phyloP scores from a whole-genome alignment of 768 basidiomycete genomes.

The Macrolepiota dolichaula region DNA sequence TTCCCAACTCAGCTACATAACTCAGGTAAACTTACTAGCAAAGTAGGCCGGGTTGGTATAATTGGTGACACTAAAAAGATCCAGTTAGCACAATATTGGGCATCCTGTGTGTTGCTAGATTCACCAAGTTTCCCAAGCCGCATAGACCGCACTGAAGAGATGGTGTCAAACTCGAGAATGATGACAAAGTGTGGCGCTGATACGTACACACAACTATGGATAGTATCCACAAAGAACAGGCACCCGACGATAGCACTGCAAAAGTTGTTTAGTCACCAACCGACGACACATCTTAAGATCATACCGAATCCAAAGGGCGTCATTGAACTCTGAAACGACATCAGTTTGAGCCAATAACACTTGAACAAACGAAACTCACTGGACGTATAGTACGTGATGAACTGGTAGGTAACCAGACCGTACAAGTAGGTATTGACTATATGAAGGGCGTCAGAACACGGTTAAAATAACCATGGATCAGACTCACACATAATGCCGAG shows the following conservation, averaged over 20 bases:
- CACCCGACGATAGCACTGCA: slow-evolving; percentile 11
- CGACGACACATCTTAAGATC: background rate
- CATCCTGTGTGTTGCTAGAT: background rate
- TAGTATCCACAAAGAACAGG: slow-evolving; percentile 15
- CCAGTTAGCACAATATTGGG: background rate
- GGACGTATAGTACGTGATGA: slow-evolving; percentile 15
- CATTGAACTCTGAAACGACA: slow-evolving; percentile 16
- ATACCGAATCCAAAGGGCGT: slow-evolving; percentile 18
- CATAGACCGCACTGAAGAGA: slow-evolving; percentile 22
- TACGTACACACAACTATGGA: slow-evolving; percentile 24
- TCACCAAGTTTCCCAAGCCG: slow-evolving; percentile 12
- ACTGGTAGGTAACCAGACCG: slow-evolving; percentile 20
- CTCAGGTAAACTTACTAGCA: slow-evolving; percentile 1
- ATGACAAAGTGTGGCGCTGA: background rate
- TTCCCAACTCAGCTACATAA: background rate
- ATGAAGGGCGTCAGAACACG: background rate
- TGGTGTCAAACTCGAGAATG: background rate
- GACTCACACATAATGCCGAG: slow-evolving; percentile 19
- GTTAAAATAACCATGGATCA: background rate
- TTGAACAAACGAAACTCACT: slow-evolving; percentile 10
- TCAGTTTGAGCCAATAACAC: background rate
- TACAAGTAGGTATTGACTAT: slow-evolving; percentile 24
- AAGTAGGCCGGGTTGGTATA: slow-evolving; percentile 13
- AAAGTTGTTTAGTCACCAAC: background rate
- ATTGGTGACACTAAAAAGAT: slow-evolving; percentile 13